Evolutionary conservation across 1,284 basidiomycete species (phyloP).

Genomic region (Flammula alnicola): DNA sequence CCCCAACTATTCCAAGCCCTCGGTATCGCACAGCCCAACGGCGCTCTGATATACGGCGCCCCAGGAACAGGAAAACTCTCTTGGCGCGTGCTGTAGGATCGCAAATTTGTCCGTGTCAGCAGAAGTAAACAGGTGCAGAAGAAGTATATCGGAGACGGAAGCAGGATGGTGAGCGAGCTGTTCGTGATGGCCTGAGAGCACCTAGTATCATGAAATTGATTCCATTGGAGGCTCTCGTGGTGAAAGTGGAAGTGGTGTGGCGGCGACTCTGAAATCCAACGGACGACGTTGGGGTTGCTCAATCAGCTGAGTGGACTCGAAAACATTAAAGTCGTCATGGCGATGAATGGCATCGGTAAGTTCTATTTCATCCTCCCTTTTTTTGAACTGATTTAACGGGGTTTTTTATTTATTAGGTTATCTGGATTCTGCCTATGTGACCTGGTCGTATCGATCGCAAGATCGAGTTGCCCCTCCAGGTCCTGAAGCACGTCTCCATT

Average conservation of each 20-base stretch:
- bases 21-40: conserved; percentile 98
- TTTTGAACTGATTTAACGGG: conserved; percentile 5
- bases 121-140: conserved; percentile 96
- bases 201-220: conserved; percentile 99
- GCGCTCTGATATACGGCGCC: conserved; percentile 94
- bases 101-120: conserved; percentile 96
- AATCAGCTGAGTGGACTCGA: conserved; percentile 99
- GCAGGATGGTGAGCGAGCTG: conserved; percentile 94
- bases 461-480: conserved; percentile 99
- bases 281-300: conserved; percentile 96
- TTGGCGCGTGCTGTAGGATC: conserved; percentile 95
- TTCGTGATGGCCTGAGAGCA: conserved; percentile 99
- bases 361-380: conserved; percentile 1
- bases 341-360: conserved; percentile 93
- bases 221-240: conserved; percentile 95
- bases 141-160: conserved; percentile 99
- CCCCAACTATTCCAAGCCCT: conserved; percentile 96
- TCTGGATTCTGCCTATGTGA: conserved; percentile 89
- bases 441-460: conserved; percentile 98
- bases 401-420: conserved; percentile 72
- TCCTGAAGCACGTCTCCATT: conserved; percentile 96
- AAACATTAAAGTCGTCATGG: conserved; percentile 99
- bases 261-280: conserved; percentile 96
- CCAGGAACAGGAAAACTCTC: conserved; percentile 97
- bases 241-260: conserved; percentile 87